Evolutionary conservation across 2,329 filamentous ascomycete species (phyloP), one percentile per base, ranked within the genome.

Genomic region (Cladosporium austrohemisphaericum): DNA sequence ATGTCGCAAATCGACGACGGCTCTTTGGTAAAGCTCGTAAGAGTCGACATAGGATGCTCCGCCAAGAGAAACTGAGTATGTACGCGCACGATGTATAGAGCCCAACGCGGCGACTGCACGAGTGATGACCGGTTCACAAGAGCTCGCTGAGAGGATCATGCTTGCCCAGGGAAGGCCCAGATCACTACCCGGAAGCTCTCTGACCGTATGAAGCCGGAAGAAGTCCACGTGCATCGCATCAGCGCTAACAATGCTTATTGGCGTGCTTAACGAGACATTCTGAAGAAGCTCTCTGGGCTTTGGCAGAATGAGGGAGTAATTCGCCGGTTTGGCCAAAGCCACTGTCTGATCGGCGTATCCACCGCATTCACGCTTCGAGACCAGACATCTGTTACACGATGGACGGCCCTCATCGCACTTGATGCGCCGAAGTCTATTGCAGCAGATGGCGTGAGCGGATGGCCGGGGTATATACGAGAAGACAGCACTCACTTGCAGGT

Each of bases 401-500:
- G 52, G 52, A 4, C 52, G 46, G 4, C 16, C 31, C 16, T 55
- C 51, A 44, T 52, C 49, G 29, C 48, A 54, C 23, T 52, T 51
- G 4, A 51, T 41, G n/a, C 48, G 49, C 6, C 51, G 49, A 20
- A 38, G 40, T 38, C 47, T 50, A 23, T 33, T 9, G 19, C 33
- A 20, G 19, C 28, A 13, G 9, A 7, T 3, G 16, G 6, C 11
- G 37, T 40, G 19, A 19, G 28, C 16, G 20, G 8, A 28, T 11
- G 2, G 22, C n/a, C 14, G 14, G 20, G 11, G 14, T 28, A 28
- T 9, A 5, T 7, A 23, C 8, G 2, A 10, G 19, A 14, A 9
- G n/a, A 16, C 16, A 20, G 33, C 4, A 46, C 22, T 29, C 22
- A 46, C 43, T 46, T 46, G 32, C 43, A 46, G 10, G 43, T 46